A percentile compares a stretch with the other conserved stretches of the same genome.
Conservation (phyloP, 306 rosid species). For the Pterocarpus macrocarpus region DNA sequence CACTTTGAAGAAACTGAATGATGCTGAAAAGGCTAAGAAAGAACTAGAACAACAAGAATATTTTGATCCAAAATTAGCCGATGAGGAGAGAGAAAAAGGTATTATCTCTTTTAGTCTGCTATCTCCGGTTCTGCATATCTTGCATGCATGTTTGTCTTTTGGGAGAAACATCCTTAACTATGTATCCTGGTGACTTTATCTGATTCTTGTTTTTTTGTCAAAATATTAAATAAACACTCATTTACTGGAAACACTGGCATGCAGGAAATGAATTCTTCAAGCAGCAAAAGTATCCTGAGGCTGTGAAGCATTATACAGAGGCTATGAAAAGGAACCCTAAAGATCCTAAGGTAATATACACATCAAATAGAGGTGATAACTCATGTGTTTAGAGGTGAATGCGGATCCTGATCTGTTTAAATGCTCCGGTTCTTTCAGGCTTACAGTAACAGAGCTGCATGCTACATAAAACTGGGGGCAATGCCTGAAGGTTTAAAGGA, state of each 20-base stretch:
- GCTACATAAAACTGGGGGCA: constrained; percentile 95
- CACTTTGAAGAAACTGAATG: constrained; percentile 75
- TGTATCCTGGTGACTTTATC: background rate
- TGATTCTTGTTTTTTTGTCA: background rate
- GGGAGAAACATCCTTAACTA: background rate
- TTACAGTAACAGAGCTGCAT: constrained; percentile 94
- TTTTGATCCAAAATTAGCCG: constrained; percentile 75
- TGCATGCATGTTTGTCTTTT: background rate
- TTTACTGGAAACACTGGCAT: constrained; percentile 19
- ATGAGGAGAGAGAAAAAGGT: constrained; percentile 93
- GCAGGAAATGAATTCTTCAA: constrained; percentile 85
- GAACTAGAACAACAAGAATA: constrained; percentile 83
- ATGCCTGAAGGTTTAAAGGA: constrained; percentile 98
- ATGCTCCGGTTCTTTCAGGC: constrained; percentile 53
- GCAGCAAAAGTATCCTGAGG: constrained; percentile 82
- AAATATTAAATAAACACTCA: background rate
- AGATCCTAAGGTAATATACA: constrained; percentile 65
- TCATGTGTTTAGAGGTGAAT: background rate
- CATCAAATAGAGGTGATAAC: background rate
- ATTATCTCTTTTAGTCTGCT: background rate
- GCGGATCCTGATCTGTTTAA: background rate
- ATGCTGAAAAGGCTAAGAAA: constrained; percentile 78
- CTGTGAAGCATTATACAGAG: constrained; percentile 78
- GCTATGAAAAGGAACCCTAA: constrained; percentile 74
- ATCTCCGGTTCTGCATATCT: background rate